phyloP scores from a whole-genome alignment of 2,329 filamentous ascomycete species.

The Dactylellina sp. region DNA sequence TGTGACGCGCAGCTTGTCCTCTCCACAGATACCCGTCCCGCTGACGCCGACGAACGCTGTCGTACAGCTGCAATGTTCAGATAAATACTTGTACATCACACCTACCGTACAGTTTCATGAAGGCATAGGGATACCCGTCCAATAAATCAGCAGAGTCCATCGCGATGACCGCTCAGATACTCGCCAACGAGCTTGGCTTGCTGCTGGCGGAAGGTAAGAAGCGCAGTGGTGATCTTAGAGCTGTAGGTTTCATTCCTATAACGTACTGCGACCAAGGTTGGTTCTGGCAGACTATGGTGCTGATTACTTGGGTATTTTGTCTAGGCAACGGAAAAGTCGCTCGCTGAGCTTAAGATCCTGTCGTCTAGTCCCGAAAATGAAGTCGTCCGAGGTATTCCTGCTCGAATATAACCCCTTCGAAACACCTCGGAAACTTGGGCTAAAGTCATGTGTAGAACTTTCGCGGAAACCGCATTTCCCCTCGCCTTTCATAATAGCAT shows the following conservation, averaged over 20 bases:
- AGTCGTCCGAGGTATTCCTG: conserved; percentile 69
- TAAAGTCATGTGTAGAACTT: conserved; percentile 73
- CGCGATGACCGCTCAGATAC: conserved; percentile 88
- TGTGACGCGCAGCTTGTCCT: conserved; percentile 37
- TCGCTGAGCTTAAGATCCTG: conserved; percentile 85
- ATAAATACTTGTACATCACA: conserved; percentile 1
- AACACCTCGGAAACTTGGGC: background rate
- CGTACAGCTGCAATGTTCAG: conserved; percentile 10
- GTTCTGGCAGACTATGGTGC: background rate
- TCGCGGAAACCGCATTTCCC: conserved; percentile 84
- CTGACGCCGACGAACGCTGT: no score
- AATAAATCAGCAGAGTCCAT: no score
- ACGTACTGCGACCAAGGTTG: background rate
- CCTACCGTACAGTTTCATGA: background rate
- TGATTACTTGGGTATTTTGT: background rate
- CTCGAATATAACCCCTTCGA: background rate
- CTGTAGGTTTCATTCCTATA: conserved; percentile 68
- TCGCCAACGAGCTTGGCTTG: conserved; percentile 87
- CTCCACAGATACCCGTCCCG: conserved; percentile 6
- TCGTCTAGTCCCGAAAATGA: conserved; percentile 79
- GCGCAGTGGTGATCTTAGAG: conserved; percentile 89
- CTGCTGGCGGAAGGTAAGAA: conserved; percentile 95
- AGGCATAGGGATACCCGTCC: background rate
- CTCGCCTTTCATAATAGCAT: conserved; percentile 93
- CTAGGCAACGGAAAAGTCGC: conserved; percentile 90